Evolutionary conservation across 352 stramenopile genomes (phyloP), one percentile per base, ranked within the genome.

Genomic region (Phytopythium litorale): DNA sequence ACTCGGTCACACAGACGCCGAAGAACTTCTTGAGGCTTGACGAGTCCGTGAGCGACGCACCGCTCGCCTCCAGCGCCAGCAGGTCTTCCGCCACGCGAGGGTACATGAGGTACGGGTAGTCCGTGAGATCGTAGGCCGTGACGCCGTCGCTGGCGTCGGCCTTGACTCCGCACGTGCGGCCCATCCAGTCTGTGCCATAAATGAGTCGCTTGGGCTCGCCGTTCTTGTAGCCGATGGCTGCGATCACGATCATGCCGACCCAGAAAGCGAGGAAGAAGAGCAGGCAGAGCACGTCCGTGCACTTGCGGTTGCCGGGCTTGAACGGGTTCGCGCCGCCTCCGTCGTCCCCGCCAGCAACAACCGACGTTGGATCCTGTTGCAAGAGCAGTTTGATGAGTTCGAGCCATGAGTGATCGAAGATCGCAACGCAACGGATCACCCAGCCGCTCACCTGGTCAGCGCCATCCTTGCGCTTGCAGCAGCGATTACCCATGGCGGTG

Each of bases 101-200:
- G 68, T 91, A 92, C 37, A 89, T 78, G 58, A 90, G 68, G 58
- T 84, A 89, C 55, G 73, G 72, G 67, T 89, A 91, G 35, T 73
- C 56, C 13, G 74, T 85, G 28, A 92, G 62, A 63, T 92, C 79
- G 64, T 92, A 92, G 21, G 75, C 73, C 3, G 73, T 71, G 1
- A 88, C 65, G 23, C 46, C 61, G 48, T 71, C 75, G 15, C 69
- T 86, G 32, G 78, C 73, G 19, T 68, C 73, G 6, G 70, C 69
- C 52, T 81, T 63, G 23, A 79, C 68, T 25, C 84, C 84, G n/a
- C 84, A 93, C 1, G 79, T 88, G 0, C 79, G 70, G 0, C 84
- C 84, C 65, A 81, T 84, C 76, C 78, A 93, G 62, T 93, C 84
- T 0, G 75, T 82, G 49, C 84, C 84, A 60, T 93, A 91, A 30